A percentile compares a stretch with the other conserved stretches of the same genome.
These are phyloP conservation scores for Polysphondylium violaceum DNA, from an alignment of 78 protist genomes.

Conservation along the genomic window DNA sequence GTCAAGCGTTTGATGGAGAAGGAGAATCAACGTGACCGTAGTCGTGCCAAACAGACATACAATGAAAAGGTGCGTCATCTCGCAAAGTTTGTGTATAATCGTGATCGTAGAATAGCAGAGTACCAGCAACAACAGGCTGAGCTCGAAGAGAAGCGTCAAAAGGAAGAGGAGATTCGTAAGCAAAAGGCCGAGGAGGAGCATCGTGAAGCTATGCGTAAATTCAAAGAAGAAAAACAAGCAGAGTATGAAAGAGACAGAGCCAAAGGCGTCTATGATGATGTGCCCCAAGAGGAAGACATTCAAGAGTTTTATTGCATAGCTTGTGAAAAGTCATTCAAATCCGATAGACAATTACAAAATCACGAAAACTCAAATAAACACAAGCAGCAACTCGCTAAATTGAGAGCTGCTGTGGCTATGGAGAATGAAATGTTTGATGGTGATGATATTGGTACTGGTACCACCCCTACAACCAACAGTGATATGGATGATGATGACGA, in stretches of 20 bases:
- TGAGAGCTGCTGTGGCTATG: conserved; percentile 14
- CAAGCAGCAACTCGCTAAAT: conserved; percentile 20
- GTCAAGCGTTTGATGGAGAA: conserved; percentile 87
- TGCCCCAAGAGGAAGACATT: conserved; percentile 52
- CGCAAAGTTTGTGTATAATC: conserved; percentile 64
- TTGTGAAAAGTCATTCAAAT: conserved; percentile 83
- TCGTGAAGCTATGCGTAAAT: neutral
- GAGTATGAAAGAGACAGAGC: conserved; percentile 21
- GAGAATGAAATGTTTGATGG: neutral
- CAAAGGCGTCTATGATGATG: conserved; percentile 8
- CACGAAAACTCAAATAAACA: conserved; percentile 84
- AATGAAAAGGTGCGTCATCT: conserved; percentile 79
- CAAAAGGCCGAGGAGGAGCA: conserved; percentile 22
- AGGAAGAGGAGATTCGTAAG: conserved; percentile 3
- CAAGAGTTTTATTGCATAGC: conserved; percentile 47
- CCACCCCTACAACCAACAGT: too few relatives aligned
- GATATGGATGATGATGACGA: neutral
- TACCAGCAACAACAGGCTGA: conserved; percentile 12
- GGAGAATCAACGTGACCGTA: conserved; percentile 87
- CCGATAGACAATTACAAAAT: conserved; percentile 38
- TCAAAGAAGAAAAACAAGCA: conserved; percentile 33
- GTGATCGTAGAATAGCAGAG: conserved; percentile 76
- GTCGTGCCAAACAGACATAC: conserved; percentile 6
- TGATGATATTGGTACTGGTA: neutral
- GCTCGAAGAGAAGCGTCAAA: neutral